phyloP scores from a whole-genome alignment of 257 asterid genomes.

The Apocynum venetum region DNA sequence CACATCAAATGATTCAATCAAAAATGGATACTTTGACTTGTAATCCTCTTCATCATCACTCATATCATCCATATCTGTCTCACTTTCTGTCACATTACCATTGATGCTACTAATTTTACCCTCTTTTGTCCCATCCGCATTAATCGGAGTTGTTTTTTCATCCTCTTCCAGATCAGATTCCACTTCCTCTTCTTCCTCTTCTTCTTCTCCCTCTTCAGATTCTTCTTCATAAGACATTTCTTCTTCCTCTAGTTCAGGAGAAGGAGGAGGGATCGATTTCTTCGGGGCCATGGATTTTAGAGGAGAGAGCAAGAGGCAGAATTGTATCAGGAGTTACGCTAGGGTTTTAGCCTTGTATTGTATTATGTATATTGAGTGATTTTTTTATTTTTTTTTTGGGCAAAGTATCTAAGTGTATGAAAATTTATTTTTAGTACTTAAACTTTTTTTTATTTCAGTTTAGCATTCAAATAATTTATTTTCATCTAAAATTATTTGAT shows the following conservation, averaged over 20 bases:
- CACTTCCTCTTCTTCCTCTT: constrained; percentile 12
- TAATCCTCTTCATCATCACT: constrained; percentile 23
- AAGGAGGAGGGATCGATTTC: constrained; percentile 13
- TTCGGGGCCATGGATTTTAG: constrained; percentile 20
- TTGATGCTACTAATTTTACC: constrained; percentile 2
- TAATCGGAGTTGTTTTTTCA: constrained; percentile 3
- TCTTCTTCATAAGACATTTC: constrained; percentile 17
- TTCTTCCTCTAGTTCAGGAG: constrained; percentile 21
- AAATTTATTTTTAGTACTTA: too few relatives aligned
- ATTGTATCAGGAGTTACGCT: neutral
- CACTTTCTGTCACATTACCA: neutral
- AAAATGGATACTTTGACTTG: constrained; percentile 35
- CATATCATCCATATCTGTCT: constrained; percentile 5
- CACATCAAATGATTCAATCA: constrained; percentile 28
- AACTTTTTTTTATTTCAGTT: too few relatives aligned
- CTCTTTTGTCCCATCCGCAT: constrained; percentile 16
- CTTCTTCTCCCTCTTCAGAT: constrained; percentile 2
- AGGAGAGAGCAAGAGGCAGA: neutral
- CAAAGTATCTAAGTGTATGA: too few relatives aligned
- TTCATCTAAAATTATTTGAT: too few relatives aligned
- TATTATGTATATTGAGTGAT: too few relatives aligned
- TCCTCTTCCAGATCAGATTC: constrained; percentile 7
- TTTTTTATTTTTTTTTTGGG: neutral
- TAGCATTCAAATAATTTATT: too few relatives aligned
- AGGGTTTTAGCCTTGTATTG: neutral